Conservation (phyloP, 2,329 filamentous ascomycete species). For the Aspergillus phoenicis region DNA sequence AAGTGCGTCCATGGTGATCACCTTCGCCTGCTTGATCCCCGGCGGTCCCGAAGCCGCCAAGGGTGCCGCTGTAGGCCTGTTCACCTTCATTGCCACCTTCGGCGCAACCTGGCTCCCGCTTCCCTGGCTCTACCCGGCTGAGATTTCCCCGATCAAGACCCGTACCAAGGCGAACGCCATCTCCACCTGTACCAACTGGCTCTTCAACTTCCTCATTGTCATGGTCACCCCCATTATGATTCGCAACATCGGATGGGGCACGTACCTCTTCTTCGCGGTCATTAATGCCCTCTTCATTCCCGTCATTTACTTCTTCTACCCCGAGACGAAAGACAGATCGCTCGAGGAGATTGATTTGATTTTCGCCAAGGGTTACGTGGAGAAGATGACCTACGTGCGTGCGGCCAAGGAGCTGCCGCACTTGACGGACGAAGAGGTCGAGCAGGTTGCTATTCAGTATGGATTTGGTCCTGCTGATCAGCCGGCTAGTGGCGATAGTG, state of each 20-base stretch:
- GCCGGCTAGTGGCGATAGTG: background rate
- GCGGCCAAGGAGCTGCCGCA: background rate
- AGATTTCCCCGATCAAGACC: conserved; percentile 57
- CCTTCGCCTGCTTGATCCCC: conserved; percentile 37
- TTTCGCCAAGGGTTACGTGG: conserved; percentile 42
- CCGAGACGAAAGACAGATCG: conserved; percentile 47
- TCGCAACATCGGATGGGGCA: conserved; percentile 36
- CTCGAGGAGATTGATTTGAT: conserved; percentile 47
- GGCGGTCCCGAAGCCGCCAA: conserved; percentile 28
- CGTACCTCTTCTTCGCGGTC: conserved; percentile 45
- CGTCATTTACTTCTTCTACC: conserved; percentile 56
- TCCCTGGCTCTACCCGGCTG: conserved; percentile 57
- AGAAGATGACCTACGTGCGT: conserved; percentile 26
- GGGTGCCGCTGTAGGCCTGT: conserved; percentile 59
- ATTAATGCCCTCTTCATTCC: conserved; percentile 48
- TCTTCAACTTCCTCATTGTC: conserved; percentile 56
- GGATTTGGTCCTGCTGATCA: background rate
- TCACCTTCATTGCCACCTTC: conserved; percentile 68
- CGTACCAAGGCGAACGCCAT: conserved; percentile 55
- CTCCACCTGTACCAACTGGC: conserved; percentile 56
- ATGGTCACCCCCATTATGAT: conserved; percentile 51
- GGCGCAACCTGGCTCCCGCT: conserved; percentile 65
- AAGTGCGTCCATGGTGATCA: conserved; percentile 37
- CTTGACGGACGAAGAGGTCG: background rate
- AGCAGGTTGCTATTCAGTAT: background rate